Evolutionary conservation across 2,329 filamentous ascomycete species (phyloP).

Genomic region (Aureobasidium sp.): DNA sequence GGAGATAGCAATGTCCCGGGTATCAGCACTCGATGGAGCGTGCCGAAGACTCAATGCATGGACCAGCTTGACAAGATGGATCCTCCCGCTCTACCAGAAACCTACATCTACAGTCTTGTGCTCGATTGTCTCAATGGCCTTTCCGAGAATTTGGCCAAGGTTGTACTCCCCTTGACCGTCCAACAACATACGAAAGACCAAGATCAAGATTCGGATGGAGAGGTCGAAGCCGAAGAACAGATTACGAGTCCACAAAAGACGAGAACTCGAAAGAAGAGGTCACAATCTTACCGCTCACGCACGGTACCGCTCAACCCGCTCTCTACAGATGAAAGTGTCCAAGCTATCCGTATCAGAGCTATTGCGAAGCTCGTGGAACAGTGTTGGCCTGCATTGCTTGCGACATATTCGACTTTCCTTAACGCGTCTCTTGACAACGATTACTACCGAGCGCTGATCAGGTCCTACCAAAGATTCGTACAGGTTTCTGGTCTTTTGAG

Average conservation of each 20-base stretch:
- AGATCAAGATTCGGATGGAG: slow-evolving; percentile 32
- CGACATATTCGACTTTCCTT: slow-evolving; percentile 90
- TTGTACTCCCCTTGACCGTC: slow-evolving; percentile 84
- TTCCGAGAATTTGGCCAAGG: slow-evolving; percentile 87
- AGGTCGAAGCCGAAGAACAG: slow-evolving; percentile 36
- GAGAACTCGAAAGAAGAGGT: slow-evolving; percentile 42
- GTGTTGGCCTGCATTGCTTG: slow-evolving; percentile 93
- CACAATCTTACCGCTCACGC: slow-evolving; percentile 64
- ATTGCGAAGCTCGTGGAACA: slow-evolving; percentile 79
- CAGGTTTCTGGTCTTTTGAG: slow-evolving; percentile 88
- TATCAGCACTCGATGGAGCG: slow-evolving; percentile 88
- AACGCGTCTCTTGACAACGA: slow-evolving; percentile 88
- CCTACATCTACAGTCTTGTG: slow-evolving; percentile 86
- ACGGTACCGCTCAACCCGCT: slow-evolving; percentile 81
- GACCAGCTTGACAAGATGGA: slow-evolving; percentile 93
- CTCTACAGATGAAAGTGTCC: slow-evolving; percentile 62
- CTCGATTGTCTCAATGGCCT: slow-evolving; percentile 83
- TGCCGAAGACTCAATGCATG: slow-evolving; percentile 77
- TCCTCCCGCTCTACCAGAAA: slow-evolving; percentile 75
- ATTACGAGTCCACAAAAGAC: slow-evolving; percentile 28
- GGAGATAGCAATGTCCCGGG: slow-evolving; percentile 62
- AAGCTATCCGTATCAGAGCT: slow-evolving; percentile 63
- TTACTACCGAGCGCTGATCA: slow-evolving; percentile 85
- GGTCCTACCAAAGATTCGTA: slow-evolving; percentile 89
- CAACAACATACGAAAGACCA: slow-evolving; percentile 38